These are phyloP conservation scores for Graphiopsis chlorocephala DNA, from an alignment of 2,329 filamentous ascomycete species.

Conservation along the genomic window DNA sequence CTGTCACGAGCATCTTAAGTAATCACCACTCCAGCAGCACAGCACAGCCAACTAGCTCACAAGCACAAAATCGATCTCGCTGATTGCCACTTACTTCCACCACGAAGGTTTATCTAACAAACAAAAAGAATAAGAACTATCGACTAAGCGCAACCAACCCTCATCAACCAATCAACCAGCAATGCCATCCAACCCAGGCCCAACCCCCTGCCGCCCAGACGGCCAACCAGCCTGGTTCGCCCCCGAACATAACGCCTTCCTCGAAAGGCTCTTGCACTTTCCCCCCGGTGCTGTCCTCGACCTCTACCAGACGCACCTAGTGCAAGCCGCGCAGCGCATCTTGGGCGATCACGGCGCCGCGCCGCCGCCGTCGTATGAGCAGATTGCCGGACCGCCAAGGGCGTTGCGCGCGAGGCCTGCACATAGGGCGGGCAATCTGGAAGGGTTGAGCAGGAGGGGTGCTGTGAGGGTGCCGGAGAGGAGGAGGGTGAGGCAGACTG, in stretches of 20 bases:
- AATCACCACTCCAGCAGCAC: background rate
- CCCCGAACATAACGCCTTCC: background rate
- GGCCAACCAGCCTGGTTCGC: conserved; percentile 3
- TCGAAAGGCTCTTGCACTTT: background rate
- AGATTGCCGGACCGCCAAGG: background rate
- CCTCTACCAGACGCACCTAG: background rate
- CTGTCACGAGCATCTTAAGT: background rate
- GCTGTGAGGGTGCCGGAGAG: background rate
- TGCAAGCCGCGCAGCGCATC: background rate
- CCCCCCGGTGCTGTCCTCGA: background rate
- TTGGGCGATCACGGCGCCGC: background rate
- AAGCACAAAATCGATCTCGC: too few species aligned
- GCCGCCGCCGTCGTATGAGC: background rate
- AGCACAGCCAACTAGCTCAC: background rate
- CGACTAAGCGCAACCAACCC: background rate
- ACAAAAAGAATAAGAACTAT: background rate
- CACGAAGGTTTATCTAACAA: background rate
- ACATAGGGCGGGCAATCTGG: background rate
- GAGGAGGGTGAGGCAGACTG: background rate
- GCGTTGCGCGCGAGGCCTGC: background rate
- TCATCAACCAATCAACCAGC: background rate
- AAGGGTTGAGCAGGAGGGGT: background rate
- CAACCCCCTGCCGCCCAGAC: background rate
- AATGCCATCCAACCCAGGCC: background rate
- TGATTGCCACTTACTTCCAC: background rate